Evolutionary conservation across 2,329 filamentous ascomycete genomes (phyloP).

Genomic region (Neofusicoccum parvum): DNA sequence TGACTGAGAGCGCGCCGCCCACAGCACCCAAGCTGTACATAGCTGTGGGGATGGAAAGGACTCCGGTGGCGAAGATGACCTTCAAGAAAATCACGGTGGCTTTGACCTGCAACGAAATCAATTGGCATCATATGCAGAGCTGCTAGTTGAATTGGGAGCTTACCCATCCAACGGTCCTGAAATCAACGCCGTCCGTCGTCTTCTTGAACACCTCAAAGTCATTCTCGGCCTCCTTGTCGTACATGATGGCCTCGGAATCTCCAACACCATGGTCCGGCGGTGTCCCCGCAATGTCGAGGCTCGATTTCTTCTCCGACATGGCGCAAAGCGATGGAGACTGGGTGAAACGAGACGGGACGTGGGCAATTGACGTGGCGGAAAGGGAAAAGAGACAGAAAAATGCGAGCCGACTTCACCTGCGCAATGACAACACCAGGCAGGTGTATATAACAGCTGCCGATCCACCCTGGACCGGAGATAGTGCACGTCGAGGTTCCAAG

Average conservation of each 20-base stretch:
- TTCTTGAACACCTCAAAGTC: slow-evolving; percentile 55
- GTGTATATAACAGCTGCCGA: background rate
- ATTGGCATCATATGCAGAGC: background rate
- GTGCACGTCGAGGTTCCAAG: background rate
- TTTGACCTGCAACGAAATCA: background rate
- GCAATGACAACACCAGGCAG: background rate
- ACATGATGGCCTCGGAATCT: slow-evolving; percentile 22
- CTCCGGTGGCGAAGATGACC: slow-evolving; percentile 53
- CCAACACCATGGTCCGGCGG: slow-evolving; percentile 20
- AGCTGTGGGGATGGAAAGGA: slow-evolving; percentile 52
- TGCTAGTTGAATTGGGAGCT: no score
- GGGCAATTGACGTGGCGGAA: background rate
- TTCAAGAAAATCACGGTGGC: slow-evolving; percentile 20
- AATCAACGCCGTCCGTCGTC: slow-evolving; percentile 52
- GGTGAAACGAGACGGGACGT: background rate
- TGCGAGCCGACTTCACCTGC: background rate
- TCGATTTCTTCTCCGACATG: slow-evolving; percentile 22
- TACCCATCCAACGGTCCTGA: slow-evolving; percentile 57
- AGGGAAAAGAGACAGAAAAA: background rate
- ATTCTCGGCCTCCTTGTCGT: slow-evolving; percentile 23
- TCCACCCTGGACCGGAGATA: background rate
- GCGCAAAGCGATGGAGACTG: background rate
- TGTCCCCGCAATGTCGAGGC: slow-evolving; percentile 17
- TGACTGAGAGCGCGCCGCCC: slow-evolving; percentile 50
- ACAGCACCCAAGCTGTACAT: slow-evolving; percentile 53